Conservation (phyloP, 345 rosid genomes). For the Melaleuca alternifolia region DNA sequence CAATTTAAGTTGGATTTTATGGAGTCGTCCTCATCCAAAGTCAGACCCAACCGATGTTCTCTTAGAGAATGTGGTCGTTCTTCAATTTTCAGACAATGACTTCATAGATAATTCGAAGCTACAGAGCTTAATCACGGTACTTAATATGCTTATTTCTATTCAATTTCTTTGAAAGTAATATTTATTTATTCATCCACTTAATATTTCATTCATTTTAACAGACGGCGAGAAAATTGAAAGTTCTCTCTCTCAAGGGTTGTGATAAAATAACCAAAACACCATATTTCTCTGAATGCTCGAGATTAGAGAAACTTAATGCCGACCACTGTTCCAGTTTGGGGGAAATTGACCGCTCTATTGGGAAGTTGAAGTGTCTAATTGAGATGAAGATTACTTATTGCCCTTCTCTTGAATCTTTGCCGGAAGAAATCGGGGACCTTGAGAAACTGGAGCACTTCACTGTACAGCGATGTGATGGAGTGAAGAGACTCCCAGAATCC, state of each 20-base stretch:
- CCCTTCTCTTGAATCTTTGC: background rate
- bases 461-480: background rate
- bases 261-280: background rate
- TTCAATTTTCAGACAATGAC: background rate
- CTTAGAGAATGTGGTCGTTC: background rate
- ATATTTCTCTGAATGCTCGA: background rate
- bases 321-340: background rate
- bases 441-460: background rate
- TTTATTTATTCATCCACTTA: fast-evolving
- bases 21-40: background rate
- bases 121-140: fast-evolving
- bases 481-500: background rate
- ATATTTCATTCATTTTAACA: background rate
- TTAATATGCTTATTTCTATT: too few relatives aligned
- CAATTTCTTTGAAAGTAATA: too few relatives aligned
- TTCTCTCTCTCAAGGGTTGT: background rate
- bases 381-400: background rate
- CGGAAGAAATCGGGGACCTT: background rate
- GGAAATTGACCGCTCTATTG: background rate
- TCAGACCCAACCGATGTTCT: background rate
- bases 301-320: background rate
- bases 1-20: background rate
- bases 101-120: background rate
- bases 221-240: background rate
- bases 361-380: background rate